Evolutionary conservation across 176 grass and related monocot species (phyloP).

Genomic region (Aegilops bicornis): DNA sequence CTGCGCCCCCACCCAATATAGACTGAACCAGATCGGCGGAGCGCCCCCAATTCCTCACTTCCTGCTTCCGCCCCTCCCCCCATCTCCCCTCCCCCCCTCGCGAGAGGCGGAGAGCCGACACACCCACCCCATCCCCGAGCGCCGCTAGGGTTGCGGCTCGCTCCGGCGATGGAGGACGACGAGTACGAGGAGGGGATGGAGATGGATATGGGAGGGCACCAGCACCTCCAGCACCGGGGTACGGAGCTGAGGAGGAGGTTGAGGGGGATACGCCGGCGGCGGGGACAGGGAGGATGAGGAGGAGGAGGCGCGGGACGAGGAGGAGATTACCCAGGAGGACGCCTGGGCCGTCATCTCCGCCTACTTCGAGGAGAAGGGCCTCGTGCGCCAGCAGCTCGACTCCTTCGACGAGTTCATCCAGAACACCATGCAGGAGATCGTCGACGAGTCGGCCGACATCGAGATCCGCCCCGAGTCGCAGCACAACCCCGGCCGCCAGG

Average conservation of each 20-base stretch:
- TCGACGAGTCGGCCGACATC: constrained; percentile 87
- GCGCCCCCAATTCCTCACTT: constrained; percentile 1
- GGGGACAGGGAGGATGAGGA: constrained; percentile 67
- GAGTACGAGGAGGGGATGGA: constrained; percentile 63
- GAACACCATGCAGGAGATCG: constrained; percentile 99
- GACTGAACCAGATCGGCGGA: not conserved
- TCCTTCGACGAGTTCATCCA: constrained; percentile 99
- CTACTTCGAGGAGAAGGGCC: constrained; percentile 98
- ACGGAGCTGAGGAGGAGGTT: not conserved
- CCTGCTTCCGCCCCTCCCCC: not conserved
- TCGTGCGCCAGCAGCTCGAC: constrained; percentile 92
- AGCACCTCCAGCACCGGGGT: constrained; percentile 20
- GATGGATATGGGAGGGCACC: constrained; percentile 47
- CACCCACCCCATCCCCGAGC: not conserved
- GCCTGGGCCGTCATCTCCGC: constrained; percentile 96
- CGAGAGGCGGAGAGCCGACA: not conserved
- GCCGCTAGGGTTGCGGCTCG: constrained; percentile 17
- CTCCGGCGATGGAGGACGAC: constrained; percentile 52
- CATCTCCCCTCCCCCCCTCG: not conserved
- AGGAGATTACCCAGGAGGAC: constrained; percentile 92
- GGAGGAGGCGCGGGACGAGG: constrained; percentile 57
- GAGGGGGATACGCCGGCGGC: constrained; percentile 43
- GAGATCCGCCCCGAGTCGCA: constrained; percentile 97
- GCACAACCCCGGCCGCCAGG: constrained; percentile 95
- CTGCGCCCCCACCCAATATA: not conserved